Percentiles rank a stretch among this genome's conserved stretches.
These are phyloP conservation scores for Diaporthe ilicicola DNA, from an alignment of 2,329 filamentous ascomycete species.

Conservation along the genomic window DNA sequence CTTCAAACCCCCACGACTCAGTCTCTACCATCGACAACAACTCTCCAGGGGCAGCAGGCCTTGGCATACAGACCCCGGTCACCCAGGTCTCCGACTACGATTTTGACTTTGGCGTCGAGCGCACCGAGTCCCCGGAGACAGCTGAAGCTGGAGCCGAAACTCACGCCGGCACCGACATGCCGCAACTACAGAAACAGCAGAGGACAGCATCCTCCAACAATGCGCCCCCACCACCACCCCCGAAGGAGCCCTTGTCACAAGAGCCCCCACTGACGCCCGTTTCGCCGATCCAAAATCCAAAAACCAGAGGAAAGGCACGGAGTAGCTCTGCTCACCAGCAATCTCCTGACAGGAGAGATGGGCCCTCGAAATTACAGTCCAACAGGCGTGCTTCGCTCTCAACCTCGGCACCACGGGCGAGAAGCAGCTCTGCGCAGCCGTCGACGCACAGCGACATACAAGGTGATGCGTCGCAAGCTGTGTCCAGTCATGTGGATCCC, in stretches of 20 bases:
- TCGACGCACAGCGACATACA: slow-evolving; percentile 41
- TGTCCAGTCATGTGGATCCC: slow-evolving; percentile 40
- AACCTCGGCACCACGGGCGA: slow-evolving; percentile 47
- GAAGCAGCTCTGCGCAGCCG: slow-evolving; percentile 59
- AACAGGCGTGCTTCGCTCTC: slow-evolving; percentile 41
- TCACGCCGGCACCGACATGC: slow-evolving; percentile 20
- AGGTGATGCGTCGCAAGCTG: slow-evolving; percentile 42
- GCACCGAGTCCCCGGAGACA: slow-evolving; percentile 29
- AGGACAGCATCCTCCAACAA: slow-evolving; percentile 4
- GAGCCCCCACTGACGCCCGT: not conserved
- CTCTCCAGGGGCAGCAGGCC: slow-evolving; percentile 24
- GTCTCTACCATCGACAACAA: slow-evolving; percentile 32
- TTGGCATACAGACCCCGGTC: slow-evolving; percentile 27
- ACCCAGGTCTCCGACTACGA: slow-evolving; percentile 31
- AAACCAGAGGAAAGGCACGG: slow-evolving; percentile 6
- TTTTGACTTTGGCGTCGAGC: slow-evolving; percentile 29
- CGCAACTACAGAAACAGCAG: slow-evolving; percentile 30
- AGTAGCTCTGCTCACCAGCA: slow-evolving; percentile 24
- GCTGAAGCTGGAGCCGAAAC: slow-evolving; percentile 6
- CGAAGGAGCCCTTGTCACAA: slow-evolving; percentile 21
- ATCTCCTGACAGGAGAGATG: slow-evolving; percentile 31
- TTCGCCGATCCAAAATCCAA: slow-evolving; percentile 15
- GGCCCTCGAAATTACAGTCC: slow-evolving; percentile 36
- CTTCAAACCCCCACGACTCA: slow-evolving; percentile 29
- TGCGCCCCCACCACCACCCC: slow-evolving; percentile 20